These are phyloP conservation scores for Tetrahymena elliotti DNA, from an alignment of 73 alveolate genomes.

Conservation along the genomic window DNA sequence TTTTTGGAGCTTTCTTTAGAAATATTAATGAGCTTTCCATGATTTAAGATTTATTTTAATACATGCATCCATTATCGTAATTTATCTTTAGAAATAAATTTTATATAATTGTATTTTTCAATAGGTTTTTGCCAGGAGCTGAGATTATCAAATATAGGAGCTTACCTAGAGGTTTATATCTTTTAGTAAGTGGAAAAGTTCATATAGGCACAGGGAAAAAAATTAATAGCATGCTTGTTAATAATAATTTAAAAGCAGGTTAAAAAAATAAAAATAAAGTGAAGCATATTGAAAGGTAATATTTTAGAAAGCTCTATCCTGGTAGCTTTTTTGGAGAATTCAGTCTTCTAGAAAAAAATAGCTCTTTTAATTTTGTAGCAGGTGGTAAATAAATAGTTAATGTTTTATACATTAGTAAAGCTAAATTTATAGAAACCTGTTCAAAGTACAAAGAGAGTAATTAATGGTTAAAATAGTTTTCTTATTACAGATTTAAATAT, in stretches of 20 bases:
- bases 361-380: neutral
- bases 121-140: neutral
- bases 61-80: neutral
- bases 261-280: neutral
- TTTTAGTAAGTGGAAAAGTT: neutral
- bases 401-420: neutral
- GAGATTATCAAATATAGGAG: neutral
- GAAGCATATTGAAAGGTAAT: neutral
- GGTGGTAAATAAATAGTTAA: neutral
- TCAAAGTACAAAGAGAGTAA: neutral
- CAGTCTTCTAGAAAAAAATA: neutral
- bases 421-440: neutral
- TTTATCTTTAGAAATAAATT: too few relatives aligned
- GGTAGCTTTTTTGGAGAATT: neutral
- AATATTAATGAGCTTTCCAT: neutral
- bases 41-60: neutral
- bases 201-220: neutral
- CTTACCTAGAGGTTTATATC: neutral
- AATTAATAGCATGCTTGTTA: neutral
- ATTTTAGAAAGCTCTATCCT: neutral
- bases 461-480: neutral
- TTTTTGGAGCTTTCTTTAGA: neutral
- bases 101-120: neutral
- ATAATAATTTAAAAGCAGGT: neutral
- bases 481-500: neutral